Conservation (phyloP, 108 stramenopile genomes). For the Skeletonema potamos region DNA sequence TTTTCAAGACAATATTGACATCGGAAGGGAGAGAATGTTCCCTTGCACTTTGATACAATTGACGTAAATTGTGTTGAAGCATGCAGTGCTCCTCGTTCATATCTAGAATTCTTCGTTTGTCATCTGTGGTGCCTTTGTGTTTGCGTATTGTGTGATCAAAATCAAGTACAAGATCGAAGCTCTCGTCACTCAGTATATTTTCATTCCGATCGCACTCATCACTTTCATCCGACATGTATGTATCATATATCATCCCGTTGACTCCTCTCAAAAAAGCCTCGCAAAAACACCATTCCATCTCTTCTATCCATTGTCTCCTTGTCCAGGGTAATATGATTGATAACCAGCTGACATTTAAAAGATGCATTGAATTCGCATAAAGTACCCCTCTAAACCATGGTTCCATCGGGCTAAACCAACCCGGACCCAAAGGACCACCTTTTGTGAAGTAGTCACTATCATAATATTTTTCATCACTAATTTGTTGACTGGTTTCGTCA, state of each 20-base stretch:
- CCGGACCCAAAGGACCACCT: conserved; percentile 33
- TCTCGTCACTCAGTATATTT: background rate
- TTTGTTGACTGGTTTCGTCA: conserved; percentile 3
- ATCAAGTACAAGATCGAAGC: conserved; percentile 15
- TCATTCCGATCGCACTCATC: background rate
- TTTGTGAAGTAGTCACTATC: conserved; percentile 28
- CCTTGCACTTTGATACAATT: conserved; percentile 30
- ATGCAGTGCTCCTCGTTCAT: conserved; percentile 27
- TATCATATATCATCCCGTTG: conserved; percentile 31
- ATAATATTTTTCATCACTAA: background rate
- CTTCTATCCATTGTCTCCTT: conserved; percentile 15
- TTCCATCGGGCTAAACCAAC: conserved; percentile 36
- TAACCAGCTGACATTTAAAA: conserved; percentile 14
- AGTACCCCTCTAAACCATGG: conserved; percentile 24
- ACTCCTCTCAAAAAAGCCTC: conserved; percentile 31
- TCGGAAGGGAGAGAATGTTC: conserved; percentile 33
- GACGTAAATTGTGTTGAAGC: conserved; percentile 31
- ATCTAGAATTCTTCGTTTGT: conserved; percentile 4
- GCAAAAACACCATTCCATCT: conserved; percentile 33
- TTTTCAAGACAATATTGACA: conserved; percentile 35
- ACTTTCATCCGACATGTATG: conserved; percentile 10
- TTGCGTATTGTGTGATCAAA: conserved; percentile 4
- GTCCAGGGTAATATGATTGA: conserved; percentile 23
- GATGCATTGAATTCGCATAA: conserved; percentile 20
- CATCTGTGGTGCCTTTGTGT: background rate